phyloP scores from a whole-genome alignment of 139 green algal genomes.

The Volvox africanus region DNA sequence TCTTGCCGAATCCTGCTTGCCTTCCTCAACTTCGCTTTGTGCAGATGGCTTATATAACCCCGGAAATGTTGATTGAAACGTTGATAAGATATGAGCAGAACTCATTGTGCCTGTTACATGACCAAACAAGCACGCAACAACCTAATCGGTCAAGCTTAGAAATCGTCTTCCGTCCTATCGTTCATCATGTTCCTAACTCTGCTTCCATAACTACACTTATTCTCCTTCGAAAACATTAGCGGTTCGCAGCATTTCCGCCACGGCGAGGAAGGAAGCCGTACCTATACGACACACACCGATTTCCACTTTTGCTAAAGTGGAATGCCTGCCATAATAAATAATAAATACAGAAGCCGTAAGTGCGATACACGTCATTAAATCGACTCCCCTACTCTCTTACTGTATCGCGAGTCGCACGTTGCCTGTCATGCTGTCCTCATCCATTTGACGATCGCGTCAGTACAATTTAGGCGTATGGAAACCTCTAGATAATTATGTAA shows the following conservation, averaged over 20 bases:
- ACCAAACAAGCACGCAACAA: neutral
- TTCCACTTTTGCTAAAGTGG: too few relatives aligned
- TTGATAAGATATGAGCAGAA: conserved; percentile 37
- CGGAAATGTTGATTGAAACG: conserved; percentile 35
- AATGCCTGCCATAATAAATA: too few relatives aligned
- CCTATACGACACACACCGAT: neutral
- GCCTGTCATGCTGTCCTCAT: too few relatives aligned
- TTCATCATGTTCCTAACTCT: neutral
- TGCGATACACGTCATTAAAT: too few relatives aligned
- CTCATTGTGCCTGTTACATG: conserved; percentile 31
- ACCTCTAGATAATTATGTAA: too few relatives aligned
- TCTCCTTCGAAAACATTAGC: neutral
- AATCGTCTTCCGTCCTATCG: neutral
- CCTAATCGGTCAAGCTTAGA: conserved; percentile 28
- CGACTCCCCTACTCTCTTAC: too few relatives aligned
- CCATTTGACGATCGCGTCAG: too few relatives aligned
- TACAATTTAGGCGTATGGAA: too few relatives aligned
- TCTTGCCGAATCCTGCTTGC: neutral
- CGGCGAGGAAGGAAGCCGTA: neutral
- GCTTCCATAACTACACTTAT: neutral
- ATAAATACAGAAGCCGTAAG: too few relatives aligned
- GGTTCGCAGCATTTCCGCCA: neutral
- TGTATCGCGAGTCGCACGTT: too few relatives aligned
- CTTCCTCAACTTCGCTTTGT: neutral
- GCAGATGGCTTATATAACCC: conserved; percentile 6